Evolutionary conservation across 352 stramenopile genomes (phyloP), one percentile per base, ranked within the genome.

Genomic region (Phytophthora pistaciae): DNA sequence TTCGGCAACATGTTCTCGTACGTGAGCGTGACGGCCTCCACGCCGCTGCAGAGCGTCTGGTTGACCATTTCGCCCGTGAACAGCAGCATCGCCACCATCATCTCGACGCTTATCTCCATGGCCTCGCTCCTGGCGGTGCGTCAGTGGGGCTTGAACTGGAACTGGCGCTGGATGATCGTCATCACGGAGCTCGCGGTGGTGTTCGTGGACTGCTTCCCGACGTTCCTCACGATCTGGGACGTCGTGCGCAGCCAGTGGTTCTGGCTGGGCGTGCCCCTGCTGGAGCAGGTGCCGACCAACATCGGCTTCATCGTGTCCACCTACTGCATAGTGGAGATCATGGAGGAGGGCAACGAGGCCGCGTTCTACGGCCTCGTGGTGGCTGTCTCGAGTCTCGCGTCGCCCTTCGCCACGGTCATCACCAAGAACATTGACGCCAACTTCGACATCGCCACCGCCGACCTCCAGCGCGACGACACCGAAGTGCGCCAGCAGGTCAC

Each of bases 211-310:
- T 72, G 70, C 54, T 74, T 88, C 59, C 77, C 78, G 8, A 74
- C 74, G 3, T 85, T 85, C 25, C 50, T 85, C 25, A 91, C 81
- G 3, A 83, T 88, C 23, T 91, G 74, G 69, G 72, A 84, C 50
- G 68, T 89, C 54, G 69, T 84, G 14, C 80, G 83, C 10, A 80
- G 68, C 62, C 83, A 87, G 56, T 91, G 82, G 80, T 84, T 91
- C 60, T 91, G 76, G 73, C 59, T 91, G 21, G 80, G 80, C 6
- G 70, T 84, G 16, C 80, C 80, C 25, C 68, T 91, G 1, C 49
- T 84, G 5, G 68, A 78, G 52, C 75, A 84, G 36, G 63, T 91
- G 5, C 83, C 81, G 18, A 57, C 36, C 49, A 82, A 75, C 62
- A 75, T 87, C 23, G 70, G 74, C 42, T 91, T 83, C 42, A 77